Evolutionary conservation across 1,284 basidiomycete genomes (phyloP).

Genomic region (Moesziomyces parantarcticus): DNA sequence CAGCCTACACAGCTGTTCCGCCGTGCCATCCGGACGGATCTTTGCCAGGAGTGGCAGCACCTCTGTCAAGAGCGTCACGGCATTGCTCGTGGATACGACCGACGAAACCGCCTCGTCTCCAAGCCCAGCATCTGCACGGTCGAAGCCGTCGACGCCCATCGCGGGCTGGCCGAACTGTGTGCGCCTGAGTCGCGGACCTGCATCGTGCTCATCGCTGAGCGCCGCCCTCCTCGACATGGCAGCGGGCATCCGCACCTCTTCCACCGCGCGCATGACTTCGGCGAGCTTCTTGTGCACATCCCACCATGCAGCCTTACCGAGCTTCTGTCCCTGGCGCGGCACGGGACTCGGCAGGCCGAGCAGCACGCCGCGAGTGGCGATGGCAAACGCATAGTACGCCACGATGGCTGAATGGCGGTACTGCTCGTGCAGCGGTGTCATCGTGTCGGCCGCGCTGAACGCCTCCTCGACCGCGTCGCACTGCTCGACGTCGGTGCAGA

Average conservation of each 20-base stretch:
- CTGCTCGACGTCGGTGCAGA: conserved; percentile 82
- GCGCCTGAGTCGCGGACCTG: conserved; percentile 7
- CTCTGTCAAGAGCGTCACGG: conserved; percentile 30
- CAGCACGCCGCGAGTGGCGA: conserved; percentile 80
- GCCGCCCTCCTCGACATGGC: background rate
- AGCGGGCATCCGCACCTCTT: conserved; percentile 29
- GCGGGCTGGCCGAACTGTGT: conserved; percentile 15
- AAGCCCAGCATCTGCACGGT: conserved; percentile 23
- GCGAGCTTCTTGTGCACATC: conserved; percentile 67
- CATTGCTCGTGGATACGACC: conserved; percentile 12
- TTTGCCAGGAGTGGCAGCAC: conserved; percentile 42
- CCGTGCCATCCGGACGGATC: conserved; percentile 17
- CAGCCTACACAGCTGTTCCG: conserved; percentile 25
- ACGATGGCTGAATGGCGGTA: conserved; percentile 75
- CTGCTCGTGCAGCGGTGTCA: conserved; percentile 71
- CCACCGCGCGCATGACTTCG: conserved; percentile 64
- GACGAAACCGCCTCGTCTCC: conserved; percentile 9
- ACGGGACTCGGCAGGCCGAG: conserved; percentile 89
- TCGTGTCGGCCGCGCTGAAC: conserved; percentile 82
- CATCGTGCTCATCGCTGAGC: background rate
- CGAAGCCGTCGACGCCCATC: background rate
- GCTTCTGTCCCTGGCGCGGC: conserved; percentile 76
- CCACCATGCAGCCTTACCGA: conserved; percentile 73
- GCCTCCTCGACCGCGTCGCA: conserved; percentile 79
- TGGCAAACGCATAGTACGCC: conserved; percentile 85